phyloP scores from a whole-genome alignment of 116 monocot genomes.

The Papilionanthe hybrid region DNA sequence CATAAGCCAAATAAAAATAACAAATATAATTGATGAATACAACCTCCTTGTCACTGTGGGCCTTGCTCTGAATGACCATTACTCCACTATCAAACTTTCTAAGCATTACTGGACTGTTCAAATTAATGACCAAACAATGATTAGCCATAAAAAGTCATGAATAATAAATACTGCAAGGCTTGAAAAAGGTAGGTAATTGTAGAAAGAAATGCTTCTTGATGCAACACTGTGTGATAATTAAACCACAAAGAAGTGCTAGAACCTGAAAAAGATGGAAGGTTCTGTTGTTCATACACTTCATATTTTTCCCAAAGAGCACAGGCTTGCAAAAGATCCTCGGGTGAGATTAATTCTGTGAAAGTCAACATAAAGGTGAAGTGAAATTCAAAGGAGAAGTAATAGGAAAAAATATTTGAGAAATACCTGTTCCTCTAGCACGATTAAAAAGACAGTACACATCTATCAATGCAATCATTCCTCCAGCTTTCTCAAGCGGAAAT shows the following conservation, averaged over 20 bases:
- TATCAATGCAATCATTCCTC: conserved; percentile 83
- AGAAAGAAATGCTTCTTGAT: conserved; percentile 4
- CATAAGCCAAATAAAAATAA: neutral
- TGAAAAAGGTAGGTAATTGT: neutral
- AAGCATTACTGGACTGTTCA: conserved; percentile 82
- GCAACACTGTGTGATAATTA: conserved; percentile 9
- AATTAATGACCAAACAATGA: conserved; percentile 10
- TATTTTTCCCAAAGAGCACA: conserved; percentile 94
- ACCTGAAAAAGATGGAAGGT: conserved; percentile 48
- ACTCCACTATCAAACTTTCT: conserved; percentile 95
- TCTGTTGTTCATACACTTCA: conserved; percentile 86
- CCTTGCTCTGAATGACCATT: conserved; percentile 89
- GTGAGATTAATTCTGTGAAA: conserved; percentile 80
- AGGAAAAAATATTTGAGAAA: conserved; percentile 1
- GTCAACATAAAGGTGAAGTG: conserved; percentile 5
- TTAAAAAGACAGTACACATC: conserved; percentile 94
- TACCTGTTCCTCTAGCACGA: conserved; percentile 97
- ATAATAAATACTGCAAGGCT: neutral
- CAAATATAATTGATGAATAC: neutral
- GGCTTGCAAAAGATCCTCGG: conserved; percentile 89
- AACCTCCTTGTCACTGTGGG: conserved; percentile 90
- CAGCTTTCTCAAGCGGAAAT: conserved; percentile 66
- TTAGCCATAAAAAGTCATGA: conserved; percentile 5
- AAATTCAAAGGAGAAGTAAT: conserved; percentile 6
- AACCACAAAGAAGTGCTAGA: conserved; percentile 23